A percentile compares a stretch with the other conserved stretches of the same genome.
phyloP scores from a whole-genome alignment of 2,329 filamentous ascomycete genomes.

The Aspergillus caelatus region DNA sequence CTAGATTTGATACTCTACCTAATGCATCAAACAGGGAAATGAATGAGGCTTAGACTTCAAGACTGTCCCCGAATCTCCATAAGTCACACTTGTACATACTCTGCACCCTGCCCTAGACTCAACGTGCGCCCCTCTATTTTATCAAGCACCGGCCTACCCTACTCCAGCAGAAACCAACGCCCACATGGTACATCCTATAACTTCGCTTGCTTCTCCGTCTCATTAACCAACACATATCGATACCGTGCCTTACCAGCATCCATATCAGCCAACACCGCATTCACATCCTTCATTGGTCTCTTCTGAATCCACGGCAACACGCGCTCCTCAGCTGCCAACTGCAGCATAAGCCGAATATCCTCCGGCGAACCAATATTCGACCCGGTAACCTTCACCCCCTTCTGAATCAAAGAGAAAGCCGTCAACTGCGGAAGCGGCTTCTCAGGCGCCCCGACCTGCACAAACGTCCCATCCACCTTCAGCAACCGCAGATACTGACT shows the following conservation, averaged over 20 bases:
- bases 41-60: constrained; percentile 8
- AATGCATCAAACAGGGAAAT: constrained; percentile 12
- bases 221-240: constrained; percentile 50
- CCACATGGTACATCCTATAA: constrained; percentile 22
- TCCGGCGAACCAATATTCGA: constrained; percentile 46
- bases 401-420: constrained; percentile 62
- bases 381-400: constrained; percentile 57
- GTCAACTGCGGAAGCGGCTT: constrained; percentile 56
- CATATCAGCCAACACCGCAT: constrained; percentile 48
- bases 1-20: neutral
- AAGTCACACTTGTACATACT: neutral
- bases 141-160: too few relatives aligned
- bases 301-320: constrained; percentile 48
- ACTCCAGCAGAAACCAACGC: too few relatives aligned
- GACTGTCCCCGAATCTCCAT: constrained; percentile 22
- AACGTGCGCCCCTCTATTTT: too few relatives aligned
- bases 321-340: constrained; percentile 44
- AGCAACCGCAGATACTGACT: constrained; percentile 64
- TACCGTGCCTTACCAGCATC: constrained; percentile 50
- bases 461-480: constrained; percentile 61
- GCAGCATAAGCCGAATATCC: constrained; percentile 50
- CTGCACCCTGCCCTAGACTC: too few relatives aligned
- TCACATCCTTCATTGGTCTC: constrained; percentile 46
- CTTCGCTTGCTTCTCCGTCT: constrained; percentile 29
- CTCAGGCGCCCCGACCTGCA: constrained; percentile 70